Percentiles rank a stretch among this genome's conserved stretches.
phyloP scores from a whole-genome alignment of 192 early-diverging fungal species.

The Powellomyces hirtus region DNA sequence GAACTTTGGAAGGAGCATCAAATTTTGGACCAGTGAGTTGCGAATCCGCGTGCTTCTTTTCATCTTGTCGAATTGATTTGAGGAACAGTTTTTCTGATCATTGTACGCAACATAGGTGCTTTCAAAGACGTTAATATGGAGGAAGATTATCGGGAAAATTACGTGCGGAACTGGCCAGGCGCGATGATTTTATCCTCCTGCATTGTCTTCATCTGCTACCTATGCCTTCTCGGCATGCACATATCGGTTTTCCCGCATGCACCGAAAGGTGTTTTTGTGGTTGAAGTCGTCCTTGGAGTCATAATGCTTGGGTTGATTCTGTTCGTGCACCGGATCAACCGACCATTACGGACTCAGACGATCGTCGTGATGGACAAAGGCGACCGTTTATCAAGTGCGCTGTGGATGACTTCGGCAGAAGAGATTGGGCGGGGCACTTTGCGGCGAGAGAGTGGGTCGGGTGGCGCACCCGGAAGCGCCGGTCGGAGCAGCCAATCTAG shows the following conservation, averaged over 20 bases:
- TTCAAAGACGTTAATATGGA: conserved; percentile 21
- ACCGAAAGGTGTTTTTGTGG: background rate
- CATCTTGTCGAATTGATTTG: background rate
- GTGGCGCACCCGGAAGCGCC: background rate
- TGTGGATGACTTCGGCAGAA: conserved; percentile 22
- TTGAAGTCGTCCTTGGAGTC: conserved; percentile 17
- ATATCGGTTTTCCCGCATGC: background rate
- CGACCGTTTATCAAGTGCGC: conserved; percentile 6
- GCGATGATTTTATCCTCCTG: conserved; percentile 19
- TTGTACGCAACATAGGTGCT: conserved; percentile 7
- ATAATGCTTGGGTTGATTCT: conserved; percentile 12
- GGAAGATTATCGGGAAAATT: conserved; percentile 20
- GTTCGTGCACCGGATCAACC: conserved; percentile 11
- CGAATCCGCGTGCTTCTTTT: background rate
- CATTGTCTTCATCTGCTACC: conserved; percentile 21
- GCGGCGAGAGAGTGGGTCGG: background rate
- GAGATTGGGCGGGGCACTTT: background rate
- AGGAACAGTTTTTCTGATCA: background rate
- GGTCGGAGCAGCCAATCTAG: background rate
- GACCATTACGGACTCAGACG: background rate
- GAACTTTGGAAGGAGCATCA: conserved; percentile 18
- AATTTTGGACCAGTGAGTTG: conserved; percentile 14
- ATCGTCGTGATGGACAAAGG: conserved; percentile 20
- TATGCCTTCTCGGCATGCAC: conserved; percentile 15
- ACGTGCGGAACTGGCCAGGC: conserved; percentile 26